Evolutionary conservation across 2,329 filamentous ascomycete species (phyloP).

Genomic region (Aulographum hederae): DNA sequence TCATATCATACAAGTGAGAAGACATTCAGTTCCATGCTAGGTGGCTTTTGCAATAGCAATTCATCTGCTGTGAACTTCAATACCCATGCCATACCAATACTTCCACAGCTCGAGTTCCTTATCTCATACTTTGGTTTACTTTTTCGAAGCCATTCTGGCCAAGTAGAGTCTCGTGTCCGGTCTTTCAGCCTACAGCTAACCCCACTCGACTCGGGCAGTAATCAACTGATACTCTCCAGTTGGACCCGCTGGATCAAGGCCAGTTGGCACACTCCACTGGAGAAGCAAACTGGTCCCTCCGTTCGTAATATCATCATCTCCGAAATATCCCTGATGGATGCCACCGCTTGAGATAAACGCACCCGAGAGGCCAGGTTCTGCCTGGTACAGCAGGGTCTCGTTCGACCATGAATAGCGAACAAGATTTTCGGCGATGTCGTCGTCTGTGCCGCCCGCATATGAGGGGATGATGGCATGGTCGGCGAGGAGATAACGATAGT

Average conservation of each 20-base stretch:
- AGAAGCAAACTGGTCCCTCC: slow-evolving; percentile 14
- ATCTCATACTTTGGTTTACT: too few species aligned
- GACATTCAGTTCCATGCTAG: too few species aligned
- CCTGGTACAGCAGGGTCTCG: slow-evolving; percentile 11
- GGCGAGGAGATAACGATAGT: slow-evolving; percentile 13
- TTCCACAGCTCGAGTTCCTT: too few species aligned
- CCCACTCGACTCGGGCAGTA: slow-evolving; percentile 4
- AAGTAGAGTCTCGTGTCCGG: too few species aligned
- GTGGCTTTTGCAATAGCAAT: too few species aligned
- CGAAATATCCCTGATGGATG: slow-evolving; percentile 13
- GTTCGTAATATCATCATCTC: slow-evolving; percentile 13
- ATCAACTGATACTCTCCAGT: slow-evolving; percentile 11
- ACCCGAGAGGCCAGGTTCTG: slow-evolving; percentile 7
- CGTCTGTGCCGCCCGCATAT: neutral
- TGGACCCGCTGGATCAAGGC: slow-evolving; percentile 8
- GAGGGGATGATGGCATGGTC: slow-evolving; percentile 8
- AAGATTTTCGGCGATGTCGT: slow-evolving; percentile 10
- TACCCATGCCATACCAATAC: too few species aligned
- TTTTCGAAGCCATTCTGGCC: too few species aligned
- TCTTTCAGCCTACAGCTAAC: too few species aligned
- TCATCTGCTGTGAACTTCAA: too few species aligned
- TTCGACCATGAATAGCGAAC: slow-evolving; percentile 11
- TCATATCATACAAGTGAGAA: too few species aligned
- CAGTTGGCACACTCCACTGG: slow-evolving; percentile 15
- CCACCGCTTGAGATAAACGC: slow-evolving; percentile 14